A percentile compares a stretch with the other conserved stretches of the same genome.
Evolutionary conservation across 164 flowering plant species (phyloP).

Genomic region (Vitis riparia): DNA sequence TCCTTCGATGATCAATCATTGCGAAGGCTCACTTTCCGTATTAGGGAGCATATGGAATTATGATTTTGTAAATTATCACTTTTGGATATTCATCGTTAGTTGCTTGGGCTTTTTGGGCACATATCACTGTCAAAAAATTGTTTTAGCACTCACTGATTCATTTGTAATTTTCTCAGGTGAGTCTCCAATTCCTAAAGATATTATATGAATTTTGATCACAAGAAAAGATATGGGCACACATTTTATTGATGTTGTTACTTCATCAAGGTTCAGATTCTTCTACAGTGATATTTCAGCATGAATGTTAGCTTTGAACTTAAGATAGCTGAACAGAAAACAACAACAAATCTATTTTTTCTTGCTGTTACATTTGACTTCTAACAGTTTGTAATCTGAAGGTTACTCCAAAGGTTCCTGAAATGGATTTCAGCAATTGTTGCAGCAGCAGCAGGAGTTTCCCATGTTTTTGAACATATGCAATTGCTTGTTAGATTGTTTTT

Average conservation of each 20-base stretch:
- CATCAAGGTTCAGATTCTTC: not conserved
- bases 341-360: too few relatives aligned
- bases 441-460: too few relatives aligned
- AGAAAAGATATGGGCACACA: not conserved
- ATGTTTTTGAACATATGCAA: too few relatives aligned
- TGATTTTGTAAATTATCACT: slow-evolving; percentile 3
- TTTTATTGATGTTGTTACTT: not conserved
- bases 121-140: not conserved
- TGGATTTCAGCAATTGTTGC: too few relatives aligned
- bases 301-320: not conserved
- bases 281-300: not conserved
- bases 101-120: not conserved
- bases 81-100: not conserved
- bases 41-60: slow-evolving; percentile 35
- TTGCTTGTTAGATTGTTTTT: too few relatives aligned
- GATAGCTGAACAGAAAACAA: too few relatives aligned
- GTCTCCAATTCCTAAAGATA: not conserved
- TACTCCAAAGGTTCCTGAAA: too few relatives aligned
- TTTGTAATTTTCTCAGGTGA: not conserved
- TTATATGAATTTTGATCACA: not conserved
- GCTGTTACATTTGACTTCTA: too few relatives aligned
- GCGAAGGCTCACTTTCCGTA: slow-evolving; percentile 41
- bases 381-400: too few relatives aligned
- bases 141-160: not conserved
- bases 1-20: slow-evolving; percentile 45